Conservation (phyloP, 345 rosid genomes). For the Ricinus communis region DNA sequence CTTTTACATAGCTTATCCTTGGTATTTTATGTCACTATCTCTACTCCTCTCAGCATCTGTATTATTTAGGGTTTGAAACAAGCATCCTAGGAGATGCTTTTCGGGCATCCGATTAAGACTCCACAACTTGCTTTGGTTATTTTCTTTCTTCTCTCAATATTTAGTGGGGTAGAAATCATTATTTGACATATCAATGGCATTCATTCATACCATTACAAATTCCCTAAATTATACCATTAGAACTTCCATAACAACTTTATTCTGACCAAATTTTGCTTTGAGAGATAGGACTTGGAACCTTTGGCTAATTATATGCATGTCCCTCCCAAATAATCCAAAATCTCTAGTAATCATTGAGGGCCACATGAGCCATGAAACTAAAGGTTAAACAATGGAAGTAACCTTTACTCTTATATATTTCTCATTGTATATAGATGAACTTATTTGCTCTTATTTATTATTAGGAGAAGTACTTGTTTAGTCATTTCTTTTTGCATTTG, state of each 20-base stretch:
- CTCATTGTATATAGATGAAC: too few species aligned
- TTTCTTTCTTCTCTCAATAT: constrained; percentile 1
- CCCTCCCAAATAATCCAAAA: neutral
- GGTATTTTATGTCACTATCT: constrained; percentile 15
- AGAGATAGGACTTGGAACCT: constrained; percentile 9
- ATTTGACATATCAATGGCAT: constrained; percentile 15
- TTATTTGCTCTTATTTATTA: too few species aligned
- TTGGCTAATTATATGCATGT: neutral
- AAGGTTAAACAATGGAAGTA: too few species aligned
- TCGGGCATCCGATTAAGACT: constrained; percentile 1
- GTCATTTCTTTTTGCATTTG: too few species aligned
- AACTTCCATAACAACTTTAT: constrained; percentile 7
- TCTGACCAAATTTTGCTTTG: neutral
- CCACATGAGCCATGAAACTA: too few species aligned
- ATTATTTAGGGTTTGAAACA: constrained; percentile 18
- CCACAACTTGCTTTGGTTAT: constrained; percentile 10
- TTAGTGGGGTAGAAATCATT: constrained; percentile 26
- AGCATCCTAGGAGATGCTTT: constrained; percentile 28
- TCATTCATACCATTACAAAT: constrained; percentile 3
- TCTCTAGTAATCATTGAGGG: too few species aligned
- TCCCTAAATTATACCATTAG: neutral
- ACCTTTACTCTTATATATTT: too few species aligned
- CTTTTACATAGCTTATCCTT: constrained; percentile 1
- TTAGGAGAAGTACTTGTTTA: too few species aligned
- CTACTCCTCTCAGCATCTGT: neutral